A percentile compares a stretch with the other conserved stretches of the same genome.
Evolutionary conservation across 148 eudicot species (phyloP).

Genomic region (Polygonum aviculare): DNA sequence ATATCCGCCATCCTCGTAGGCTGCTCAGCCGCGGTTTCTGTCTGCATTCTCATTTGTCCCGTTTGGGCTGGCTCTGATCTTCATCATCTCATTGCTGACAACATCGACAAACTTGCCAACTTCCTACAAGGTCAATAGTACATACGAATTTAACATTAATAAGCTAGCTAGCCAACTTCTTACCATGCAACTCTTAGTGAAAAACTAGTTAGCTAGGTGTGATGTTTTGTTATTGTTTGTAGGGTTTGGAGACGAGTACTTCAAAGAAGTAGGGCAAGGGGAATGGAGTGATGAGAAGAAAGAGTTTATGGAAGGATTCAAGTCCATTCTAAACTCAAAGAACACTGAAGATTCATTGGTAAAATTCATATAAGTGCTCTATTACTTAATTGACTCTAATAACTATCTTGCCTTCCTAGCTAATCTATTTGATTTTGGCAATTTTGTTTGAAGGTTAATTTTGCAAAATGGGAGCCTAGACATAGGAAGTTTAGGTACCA

Average conservation of each 20-base stretch:
- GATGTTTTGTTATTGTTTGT: neutral
- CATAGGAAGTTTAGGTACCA: constrained; percentile 38
- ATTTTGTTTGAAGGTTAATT: constrained; percentile 25
- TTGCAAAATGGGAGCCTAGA: constrained; percentile 63
- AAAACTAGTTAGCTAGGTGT: too few relatives aligned
- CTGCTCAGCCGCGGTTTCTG: constrained; percentile 28
- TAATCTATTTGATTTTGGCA: neutral
- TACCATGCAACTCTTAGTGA: neutral
- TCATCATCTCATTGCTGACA: constrained; percentile 31
- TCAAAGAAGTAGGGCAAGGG: constrained; percentile 17
- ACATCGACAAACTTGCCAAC: constrained; percentile 36
- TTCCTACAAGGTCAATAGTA: constrained; percentile 42
- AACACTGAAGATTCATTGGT: constrained; percentile 50
- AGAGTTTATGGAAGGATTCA: constrained; percentile 26
- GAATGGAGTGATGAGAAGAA: constrained; percentile 14
- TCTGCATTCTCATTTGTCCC: constrained; percentile 42
- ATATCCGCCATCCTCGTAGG: constrained; percentile 36
- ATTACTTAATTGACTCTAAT: too few relatives aligned
- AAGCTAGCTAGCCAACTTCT: too few relatives aligned
- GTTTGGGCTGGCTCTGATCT: constrained; percentile 83
- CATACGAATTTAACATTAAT: neutral
- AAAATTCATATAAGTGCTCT: constrained; percentile 1
- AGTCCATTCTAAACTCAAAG: constrained; percentile 43
- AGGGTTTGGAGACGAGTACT: constrained; percentile 61
- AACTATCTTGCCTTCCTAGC: neutral